A percentile compares a stretch with the other conserved stretches of the same genome.
phyloP scores from a whole-genome alignment of 2,329 filamentous ascomycete species.

The Cladophialophora exuberans region DNA sequence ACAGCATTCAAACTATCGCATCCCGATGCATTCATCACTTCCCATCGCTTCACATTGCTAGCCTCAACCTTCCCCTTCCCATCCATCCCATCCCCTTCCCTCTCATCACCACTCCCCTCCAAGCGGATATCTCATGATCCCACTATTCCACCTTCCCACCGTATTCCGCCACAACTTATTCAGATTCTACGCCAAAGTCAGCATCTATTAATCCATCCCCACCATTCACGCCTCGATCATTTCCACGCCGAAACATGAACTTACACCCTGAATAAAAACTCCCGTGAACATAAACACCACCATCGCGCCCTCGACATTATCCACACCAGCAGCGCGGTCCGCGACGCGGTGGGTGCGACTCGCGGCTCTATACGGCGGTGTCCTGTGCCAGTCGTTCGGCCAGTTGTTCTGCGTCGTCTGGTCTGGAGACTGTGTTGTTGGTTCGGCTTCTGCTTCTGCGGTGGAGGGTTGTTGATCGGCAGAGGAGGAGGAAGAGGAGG shows the following conservation, averaged over 20 bases:
- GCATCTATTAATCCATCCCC: background rate
- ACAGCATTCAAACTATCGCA: background rate
- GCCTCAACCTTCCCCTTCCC: background rate
- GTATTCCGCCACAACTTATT: slow-evolving; percentile 55
- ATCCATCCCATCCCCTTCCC: background rate
- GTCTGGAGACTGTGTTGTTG: too few species aligned
- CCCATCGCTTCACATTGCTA: too few species aligned
- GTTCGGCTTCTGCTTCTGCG: background rate
- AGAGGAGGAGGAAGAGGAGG: background rate
- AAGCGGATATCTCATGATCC: slow-evolving; percentile 56
- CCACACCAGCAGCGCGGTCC: slow-evolving; percentile 50
- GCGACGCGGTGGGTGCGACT: slow-evolving; percentile 48
- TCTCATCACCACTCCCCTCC: slow-evolving; percentile 53
- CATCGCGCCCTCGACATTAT: slow-evolving; percentile 50
- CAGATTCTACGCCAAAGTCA: slow-evolving; percentile 36
- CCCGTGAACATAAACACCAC: slow-evolving; percentile 56
- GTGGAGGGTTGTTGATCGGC: background rate
- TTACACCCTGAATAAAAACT: slow-evolving; percentile 49
- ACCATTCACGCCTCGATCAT: too few species aligned
- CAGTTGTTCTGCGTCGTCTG: too few species aligned
- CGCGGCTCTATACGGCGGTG: slow-evolving; percentile 53
- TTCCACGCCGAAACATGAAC: too few species aligned
- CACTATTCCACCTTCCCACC: slow-evolving; percentile 52
- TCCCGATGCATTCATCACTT: too few species aligned
- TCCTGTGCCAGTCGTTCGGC: slow-evolving; percentile 51